Percentiles rank a stretch among this genome's conserved stretches.
These are phyloP conservation scores for Dryadomyces quercivorus DNA, from an alignment of 2,329 filamentous ascomycete genomes.

Conservation along the genomic window DNA sequence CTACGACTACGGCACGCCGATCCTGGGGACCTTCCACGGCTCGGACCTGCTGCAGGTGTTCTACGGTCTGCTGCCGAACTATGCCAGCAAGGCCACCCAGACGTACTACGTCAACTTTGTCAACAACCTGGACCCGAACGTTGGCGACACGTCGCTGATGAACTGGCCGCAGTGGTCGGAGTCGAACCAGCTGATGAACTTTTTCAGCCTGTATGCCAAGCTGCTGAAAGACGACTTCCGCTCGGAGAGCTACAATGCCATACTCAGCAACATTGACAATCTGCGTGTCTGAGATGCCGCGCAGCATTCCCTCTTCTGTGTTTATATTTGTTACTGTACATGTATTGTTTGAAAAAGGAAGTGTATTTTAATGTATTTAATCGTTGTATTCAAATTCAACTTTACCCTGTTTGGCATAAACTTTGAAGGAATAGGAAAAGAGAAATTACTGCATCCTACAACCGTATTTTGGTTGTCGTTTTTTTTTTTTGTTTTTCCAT, in stretches of 20 bases:
- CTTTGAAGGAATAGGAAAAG: no score
- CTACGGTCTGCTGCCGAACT: constrained; percentile 49
- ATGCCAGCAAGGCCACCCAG: constrained; percentile 46
- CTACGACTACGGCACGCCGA: constrained; percentile 57
- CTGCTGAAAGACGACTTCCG: constrained; percentile 19
- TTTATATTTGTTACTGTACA: not conserved
- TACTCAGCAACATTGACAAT: constrained; percentile 1
- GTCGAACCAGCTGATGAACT: constrained; percentile 37
- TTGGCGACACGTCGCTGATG: constrained; percentile 23
- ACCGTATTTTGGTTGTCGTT: not conserved
- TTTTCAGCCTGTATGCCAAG: constrained; percentile 17
- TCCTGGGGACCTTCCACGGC: constrained; percentile 69
- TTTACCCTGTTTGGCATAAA: no score
- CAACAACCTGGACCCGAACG: constrained; percentile 58
- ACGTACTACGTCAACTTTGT: constrained; percentile 65
- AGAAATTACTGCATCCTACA: not conserved
- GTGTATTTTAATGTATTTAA: no score
- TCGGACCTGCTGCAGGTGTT: constrained; percentile 60
- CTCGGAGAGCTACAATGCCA: constrained; percentile 12
- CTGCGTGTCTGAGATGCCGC: not conserved
- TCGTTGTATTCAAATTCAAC: no score
- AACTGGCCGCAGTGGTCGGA: constrained; percentile 30
- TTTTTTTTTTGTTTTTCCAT: not conserved
- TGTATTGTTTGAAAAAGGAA: no score
- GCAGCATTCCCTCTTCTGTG: not conserved